phyloP scores from a whole-genome alignment of 345 rosid species.

The Eucalyptus erythrocorys region DNA sequence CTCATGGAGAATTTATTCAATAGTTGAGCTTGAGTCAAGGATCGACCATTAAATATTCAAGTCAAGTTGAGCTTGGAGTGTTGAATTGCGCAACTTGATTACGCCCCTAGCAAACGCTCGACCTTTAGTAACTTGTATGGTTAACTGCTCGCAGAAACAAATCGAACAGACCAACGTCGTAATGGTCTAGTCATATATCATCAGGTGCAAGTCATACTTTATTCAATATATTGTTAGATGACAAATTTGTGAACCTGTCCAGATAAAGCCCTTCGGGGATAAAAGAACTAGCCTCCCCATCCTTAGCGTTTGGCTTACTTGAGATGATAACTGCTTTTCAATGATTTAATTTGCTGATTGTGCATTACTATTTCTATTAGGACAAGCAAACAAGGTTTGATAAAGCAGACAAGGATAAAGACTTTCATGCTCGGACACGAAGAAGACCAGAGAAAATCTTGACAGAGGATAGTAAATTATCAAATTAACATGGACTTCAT shows the following conservation, averaged over 20 bases:
- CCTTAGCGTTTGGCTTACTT: background rate
- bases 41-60: background rate
- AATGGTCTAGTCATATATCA: background rate
- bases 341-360: background rate
- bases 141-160: background rate
- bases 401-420: background rate
- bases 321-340: background rate
- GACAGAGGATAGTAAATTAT: background rate
- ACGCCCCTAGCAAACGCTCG: background rate
- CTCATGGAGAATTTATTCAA: background rate
- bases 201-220: background rate
- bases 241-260: too few relatives aligned
- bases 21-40: background rate
- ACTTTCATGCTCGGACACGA: background rate
- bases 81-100: rapidly evolving
- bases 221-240: background rate
- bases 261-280: background rate
- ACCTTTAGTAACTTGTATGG: background rate
- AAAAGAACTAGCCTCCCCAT: background rate
- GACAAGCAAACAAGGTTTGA: background rate
- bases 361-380: too few relatives aligned
- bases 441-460: background rate
- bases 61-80: rapidly evolving
- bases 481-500: background rate
- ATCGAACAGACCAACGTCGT: background rate